These are phyloP conservation scores for Cucumis cinereus DNA, from an alignment of 306 rosid genomes.

Conservation along the genomic window DNA sequence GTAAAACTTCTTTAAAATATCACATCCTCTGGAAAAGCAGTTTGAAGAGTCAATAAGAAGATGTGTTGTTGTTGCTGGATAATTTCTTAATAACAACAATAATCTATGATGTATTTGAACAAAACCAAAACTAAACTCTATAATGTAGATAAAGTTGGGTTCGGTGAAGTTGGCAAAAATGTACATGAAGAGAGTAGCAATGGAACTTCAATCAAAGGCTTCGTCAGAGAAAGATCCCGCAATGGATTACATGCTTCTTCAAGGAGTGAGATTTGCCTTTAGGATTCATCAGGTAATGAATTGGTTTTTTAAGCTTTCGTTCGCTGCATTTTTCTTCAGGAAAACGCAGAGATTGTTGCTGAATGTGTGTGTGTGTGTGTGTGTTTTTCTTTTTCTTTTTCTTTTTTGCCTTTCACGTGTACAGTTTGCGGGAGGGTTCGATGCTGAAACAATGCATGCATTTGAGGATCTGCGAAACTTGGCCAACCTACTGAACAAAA, in stretches of 20 bases:
- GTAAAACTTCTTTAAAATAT: constrained; percentile 13
- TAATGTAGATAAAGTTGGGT: constrained; percentile 66
- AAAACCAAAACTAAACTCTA: background rate
- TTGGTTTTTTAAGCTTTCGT: background rate
- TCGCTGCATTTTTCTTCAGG: background rate
- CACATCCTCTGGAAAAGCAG: background rate
- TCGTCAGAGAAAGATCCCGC: constrained; percentile 86
- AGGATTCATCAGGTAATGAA: constrained; percentile 78
- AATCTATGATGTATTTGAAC: background rate
- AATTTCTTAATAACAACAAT: background rate
- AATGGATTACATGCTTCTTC: constrained; percentile 96
- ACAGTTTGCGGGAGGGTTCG: constrained; percentile 99
- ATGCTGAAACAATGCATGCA: constrained; percentile 94
- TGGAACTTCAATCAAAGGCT: constrained; percentile 86
- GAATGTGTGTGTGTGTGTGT: background rate
- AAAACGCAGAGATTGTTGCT: background rate
- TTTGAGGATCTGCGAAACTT: constrained; percentile 91
- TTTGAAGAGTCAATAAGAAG: background rate
- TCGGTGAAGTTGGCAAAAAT: constrained; percentile 85
- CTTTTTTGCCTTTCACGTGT: constrained; percentile 1
- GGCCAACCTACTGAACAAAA: constrained; percentile 74
- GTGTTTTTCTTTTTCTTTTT: no score
- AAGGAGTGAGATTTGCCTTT: constrained; percentile 98
- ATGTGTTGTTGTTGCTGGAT: background rate
- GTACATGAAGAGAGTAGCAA: constrained; percentile 89